Evolutionary conservation across 495 filamentous ascomycete species (phyloP), one percentile per base, ranked within the genome.

Genomic region (Aspergillus funiculosus): DNA sequence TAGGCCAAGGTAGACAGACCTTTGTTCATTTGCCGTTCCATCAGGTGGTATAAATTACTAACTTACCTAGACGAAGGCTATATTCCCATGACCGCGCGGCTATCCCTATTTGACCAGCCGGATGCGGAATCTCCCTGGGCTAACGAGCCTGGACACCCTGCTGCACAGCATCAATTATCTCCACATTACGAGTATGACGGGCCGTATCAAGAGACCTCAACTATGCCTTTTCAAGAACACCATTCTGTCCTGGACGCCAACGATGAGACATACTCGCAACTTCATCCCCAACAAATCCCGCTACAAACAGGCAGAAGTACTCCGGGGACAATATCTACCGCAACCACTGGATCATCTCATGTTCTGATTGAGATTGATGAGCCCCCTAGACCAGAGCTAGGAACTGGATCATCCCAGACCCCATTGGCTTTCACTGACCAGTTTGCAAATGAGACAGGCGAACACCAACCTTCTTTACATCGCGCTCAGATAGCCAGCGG

Each of bases 61-160:
- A 50, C 28, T 29, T 37, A 10, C 35, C 32, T 37, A 73, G 69
- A 62, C 34, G 68, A 67, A 19, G 69, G 69, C 7, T 65, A 65
- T 49, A 73, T 73, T 34, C 66, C 69, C 8, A 73, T 73, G 69
- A 69, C 69, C 13, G 69, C 68, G 3, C 62, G 69, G 5, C 39
- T 73, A 24, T 73, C 69, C 15, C 57, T 73, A 10, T 46, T 69
- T 18, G 69, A 72, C 20, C 26, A 58, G 14, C 50, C 56, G 1
- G 55, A 53, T 6, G 39, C 62, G 21, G 55, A 60, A 17, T 53
- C 48, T 13, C 54, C 59, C 3, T 63, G 61, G 61, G 40, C 37
- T 11, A 48, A 53, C 11, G 52, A 59, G 36, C 48, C 38, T 17
- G 24, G 50, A 3, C 41, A 13, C 22, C n/a, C 50, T 15, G 21